Base-by-base conservation (phyloP, 2,329 filamentous ascomycete species). In the Alternaria postmessia region DNA sequence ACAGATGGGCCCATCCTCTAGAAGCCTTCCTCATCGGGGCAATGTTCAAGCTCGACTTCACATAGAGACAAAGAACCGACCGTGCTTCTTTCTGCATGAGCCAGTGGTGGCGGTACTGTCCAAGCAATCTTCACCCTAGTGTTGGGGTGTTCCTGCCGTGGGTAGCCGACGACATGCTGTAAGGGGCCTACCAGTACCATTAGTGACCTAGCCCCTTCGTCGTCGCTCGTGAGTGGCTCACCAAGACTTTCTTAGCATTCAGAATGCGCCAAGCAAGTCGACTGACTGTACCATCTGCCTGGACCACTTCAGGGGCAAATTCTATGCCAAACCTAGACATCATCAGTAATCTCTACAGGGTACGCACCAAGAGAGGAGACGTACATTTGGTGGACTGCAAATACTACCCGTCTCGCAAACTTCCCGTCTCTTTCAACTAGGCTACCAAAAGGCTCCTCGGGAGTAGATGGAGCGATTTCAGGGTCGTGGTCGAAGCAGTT, bases 241-340 rank as follows among this genome's bases (percentile, higher is more conserved):
- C 93, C 81, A 98, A 79, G 66, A 97, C 95, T 80, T 94, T 92
- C 83, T 97, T 97, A 36, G 95, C 95, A 77, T 96, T 96, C 78
- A 91, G 95, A 65, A 99, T 92, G 73, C 95, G 87, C 94, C 94
- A 97, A 6, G 94, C 93, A 64, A 99, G 82, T 75, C 96, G 97
- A 73, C 86, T 88, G 61, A 98, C 91, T 69, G 90, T 96, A 6
- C 95, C 93, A 80, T 99, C 95, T 0, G 94, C 93, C 53, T 91
- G 88, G 32, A 99, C 95, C 1, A 98, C 94, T 44, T 93, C 92
- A 0, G 94, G 90, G 2, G 95, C 92, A 75, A 99, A 94, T 77
- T 99, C 95, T 61, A 99, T 91, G 52, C 94, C 95, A 77, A 99
- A 91, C 85, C 85, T 87, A 41, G 20, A 11, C 18, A 26, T 24